These are phyloP conservation scores for Pythium vanterpoolii DNA, from an alignment of 352 stramenopile species.

Conservation along the genomic window DNA sequence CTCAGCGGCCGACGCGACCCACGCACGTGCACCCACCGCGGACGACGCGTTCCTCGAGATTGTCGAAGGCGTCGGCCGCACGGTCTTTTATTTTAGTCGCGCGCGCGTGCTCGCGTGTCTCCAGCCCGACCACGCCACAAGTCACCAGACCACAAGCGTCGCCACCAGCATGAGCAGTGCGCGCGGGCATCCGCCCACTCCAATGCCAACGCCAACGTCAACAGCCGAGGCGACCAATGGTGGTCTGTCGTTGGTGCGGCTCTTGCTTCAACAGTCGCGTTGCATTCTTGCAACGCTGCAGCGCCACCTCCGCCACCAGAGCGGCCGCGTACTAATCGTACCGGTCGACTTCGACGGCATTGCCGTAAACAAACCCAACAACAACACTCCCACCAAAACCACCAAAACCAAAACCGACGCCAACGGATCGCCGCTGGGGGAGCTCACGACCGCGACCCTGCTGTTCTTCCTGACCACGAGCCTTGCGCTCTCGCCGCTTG, in stretches of 20 bases:
- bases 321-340: constrained; percentile 38
- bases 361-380: background rate
- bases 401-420: background rate
- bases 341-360: constrained; percentile 24
- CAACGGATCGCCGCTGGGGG: constrained; percentile 16
- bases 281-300: constrained; percentile 43
- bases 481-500: constrained; percentile 25
- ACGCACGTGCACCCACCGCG: no score
- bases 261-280: constrained; percentile 36
- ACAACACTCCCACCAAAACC: background rate
- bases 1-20: background rate
- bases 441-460: constrained; percentile 31
- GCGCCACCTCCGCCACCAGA: constrained; percentile 39
- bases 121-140: background rate
- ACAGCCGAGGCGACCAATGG: background rate
- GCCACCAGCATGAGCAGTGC: constrained; percentile 2
- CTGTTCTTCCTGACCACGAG: constrained; percentile 46
- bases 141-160: background rate
- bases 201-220: background rate
- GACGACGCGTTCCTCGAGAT: constrained; percentile 20
- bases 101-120: constrained; percentile 14
- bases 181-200: background rate
- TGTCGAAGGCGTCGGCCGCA: constrained; percentile 17
- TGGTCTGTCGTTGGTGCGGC: constrained; percentile 22
- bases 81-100: constrained; percentile 21